Evolutionary conservation across 306 rosid genomes (phyloP).

Genomic region (Ziziphus jujuba): DNA sequence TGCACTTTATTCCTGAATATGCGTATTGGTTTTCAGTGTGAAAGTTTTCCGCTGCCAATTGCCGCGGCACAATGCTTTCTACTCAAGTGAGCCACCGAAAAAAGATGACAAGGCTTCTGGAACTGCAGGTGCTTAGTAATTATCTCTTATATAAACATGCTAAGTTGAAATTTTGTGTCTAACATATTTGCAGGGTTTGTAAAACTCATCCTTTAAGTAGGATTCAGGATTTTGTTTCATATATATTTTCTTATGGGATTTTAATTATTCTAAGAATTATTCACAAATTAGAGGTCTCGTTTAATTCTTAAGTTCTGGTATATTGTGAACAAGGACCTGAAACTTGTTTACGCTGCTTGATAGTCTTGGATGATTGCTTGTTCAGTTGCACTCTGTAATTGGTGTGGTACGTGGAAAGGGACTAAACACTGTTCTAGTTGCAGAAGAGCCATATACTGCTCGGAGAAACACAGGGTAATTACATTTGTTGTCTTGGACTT

Average conservation of each 20-base stretch:
- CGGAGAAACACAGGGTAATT: constrained; percentile 78
- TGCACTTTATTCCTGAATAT: constrained; percentile 22
- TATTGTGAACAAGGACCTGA: background rate
- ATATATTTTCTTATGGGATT: too few species aligned
- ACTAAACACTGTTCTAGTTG: constrained; percentile 66
- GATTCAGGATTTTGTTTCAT: too few species aligned
- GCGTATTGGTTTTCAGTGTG: constrained; percentile 50
- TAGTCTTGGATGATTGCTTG: constrained; percentile 23
- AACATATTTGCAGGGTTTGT: too few species aligned
- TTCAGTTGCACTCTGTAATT: constrained; percentile 66
- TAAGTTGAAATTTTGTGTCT: background rate
- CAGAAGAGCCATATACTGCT: constrained; percentile 75
- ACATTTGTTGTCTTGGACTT: background rate
- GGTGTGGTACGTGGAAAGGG: constrained; percentile 94
- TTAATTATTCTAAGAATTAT: too few species aligned
- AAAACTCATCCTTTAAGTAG: too few species aligned
- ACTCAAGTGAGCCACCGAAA: constrained; percentile 55
- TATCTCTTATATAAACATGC: background rate
- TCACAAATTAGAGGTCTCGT: too few species aligned
- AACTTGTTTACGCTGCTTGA: constrained; percentile 2
- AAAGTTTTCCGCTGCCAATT: constrained; percentile 84
- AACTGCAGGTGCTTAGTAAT: constrained; percentile 55
- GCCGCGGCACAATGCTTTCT: constrained; percentile 66
- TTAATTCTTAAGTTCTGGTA: background rate
- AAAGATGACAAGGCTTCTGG: constrained; percentile 43